Evolutionary conservation across 75 land plant species (phyloP).

Genomic region (Pinus taeda): DNA sequence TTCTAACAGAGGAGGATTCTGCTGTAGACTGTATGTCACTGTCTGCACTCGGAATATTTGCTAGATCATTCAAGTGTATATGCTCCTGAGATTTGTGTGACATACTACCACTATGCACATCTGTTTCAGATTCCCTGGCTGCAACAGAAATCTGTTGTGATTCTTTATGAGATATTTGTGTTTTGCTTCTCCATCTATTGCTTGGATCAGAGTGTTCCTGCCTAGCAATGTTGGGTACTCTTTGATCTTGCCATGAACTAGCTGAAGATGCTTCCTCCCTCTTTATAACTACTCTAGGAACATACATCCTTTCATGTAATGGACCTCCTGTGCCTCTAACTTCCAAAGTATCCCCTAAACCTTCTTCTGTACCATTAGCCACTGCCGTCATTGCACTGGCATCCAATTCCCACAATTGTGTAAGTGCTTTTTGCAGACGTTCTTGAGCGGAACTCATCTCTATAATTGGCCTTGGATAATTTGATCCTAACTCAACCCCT

Average conservation of each 20-base stretch:
- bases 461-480: conserved; percentile 87
- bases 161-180: background rate
- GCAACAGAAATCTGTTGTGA: background rate
- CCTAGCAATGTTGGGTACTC: conserved; percentile 50
- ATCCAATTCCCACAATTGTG: conserved; percentile 69
- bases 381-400: conserved; percentile 35
- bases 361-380: conserved; percentile 51
- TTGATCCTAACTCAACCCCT: conserved; percentile 83
- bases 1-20: conserved; percentile 19
- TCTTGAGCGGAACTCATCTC: conserved; percentile 74
- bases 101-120: background rate
- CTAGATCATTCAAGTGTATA: too few species aligned
- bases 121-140: background rate
- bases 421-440: conserved; percentile 53
- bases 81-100: background rate
- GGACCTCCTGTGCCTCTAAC: conserved; percentile 35
- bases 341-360: conserved; percentile 59
- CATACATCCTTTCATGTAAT: conserved; percentile 37
- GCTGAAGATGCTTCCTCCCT: conserved; percentile 21
- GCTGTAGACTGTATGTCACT: conserved; percentile 18
- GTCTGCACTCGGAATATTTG: background rate
- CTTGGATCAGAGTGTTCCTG: background rate
- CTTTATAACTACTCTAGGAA: conserved; percentile 58
- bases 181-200: background rate
- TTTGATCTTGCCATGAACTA: conserved; percentile 69